Base-by-base conservation (phyloP, 1,284 basidiomycete genomes). In the Ceraceosorus guamensis region DNA sequence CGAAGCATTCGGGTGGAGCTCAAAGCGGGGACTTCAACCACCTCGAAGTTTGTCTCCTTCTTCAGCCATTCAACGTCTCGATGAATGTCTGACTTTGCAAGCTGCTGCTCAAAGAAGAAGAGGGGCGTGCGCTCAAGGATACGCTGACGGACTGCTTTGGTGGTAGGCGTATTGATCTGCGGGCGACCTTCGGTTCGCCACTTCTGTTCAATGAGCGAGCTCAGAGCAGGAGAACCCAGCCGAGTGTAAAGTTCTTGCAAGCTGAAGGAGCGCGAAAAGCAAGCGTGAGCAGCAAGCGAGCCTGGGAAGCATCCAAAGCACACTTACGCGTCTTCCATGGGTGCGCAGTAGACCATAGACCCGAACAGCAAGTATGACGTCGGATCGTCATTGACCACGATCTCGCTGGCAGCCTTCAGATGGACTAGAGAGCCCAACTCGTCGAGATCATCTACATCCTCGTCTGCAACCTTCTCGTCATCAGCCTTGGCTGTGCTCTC, bases 41-140 rank as follows among this genome's bases (percentile, higher is more conserved):
- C 60, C 51, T 69, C 60, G 87, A 93, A 73, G 88, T 87, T 47
- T 14, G 35, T 14, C n/a, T 57, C 48, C 79, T 82, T 80, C 49
- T 83, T 84, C 44, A 97, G 79, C 87, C 87, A 90, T 14, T 83
- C 83, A 50, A 83, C 83, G 5, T 87, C 83, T 34, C 68, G 71
- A 53, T 88, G 81, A 32, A 83, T 82, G 1, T 86, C 85, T 35
- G 82, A 81, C 2, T 84, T 80, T 1, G 66, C 60, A 41, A 67
- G 60, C 69, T 89, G 85, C 57, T 90, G 87, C 68, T 95, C 91
- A 53, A 95, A 87, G 6, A 97, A 80, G 79, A 97, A 97, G 35
- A 98, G 80, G 0, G 91, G 89, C 11, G 95, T 80, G 31, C 93
- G 82, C 77, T 97, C 88, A n/a, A 93, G 78, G 1, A 93, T 84